Base-by-base conservation (phyloP, 257 asterid species). In the Nicotiana obtusifolia region DNA sequence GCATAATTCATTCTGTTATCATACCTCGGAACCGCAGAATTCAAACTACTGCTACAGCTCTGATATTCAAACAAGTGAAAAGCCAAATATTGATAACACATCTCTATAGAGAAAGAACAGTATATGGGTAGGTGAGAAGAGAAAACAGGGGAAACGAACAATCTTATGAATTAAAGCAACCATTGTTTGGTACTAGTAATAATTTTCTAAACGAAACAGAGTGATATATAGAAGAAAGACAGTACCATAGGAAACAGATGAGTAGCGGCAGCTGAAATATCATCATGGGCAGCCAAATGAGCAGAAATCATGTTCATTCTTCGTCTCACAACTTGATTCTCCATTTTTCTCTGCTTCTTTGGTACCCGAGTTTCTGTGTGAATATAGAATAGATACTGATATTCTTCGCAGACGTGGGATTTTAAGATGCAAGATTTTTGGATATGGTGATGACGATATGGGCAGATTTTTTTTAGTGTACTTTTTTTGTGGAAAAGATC, bases 241-340 rank as follows among this genome's bases (percentile, higher is more conserved):
- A 82, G 35, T 83, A 92, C 97, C 97, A 92, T 89, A 77, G 98
- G 97, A 79, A 92, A 90, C 60, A 94, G 76, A 82, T 90, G 97
- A 14, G 97, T 83, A 20, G 97, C 93, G 80, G 94, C 33, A 33
- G 97, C 88, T 19, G 97, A 89, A 60, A 94, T 44, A 84, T 92
- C 97, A 78, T 92, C 92, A 73, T 80, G 86, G 59, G 88, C 79
- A 77, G 91, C 87, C 17, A 94, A 83, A 85, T 92, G 97, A 2
- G 90, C 87, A 41, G 95, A 87, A 35, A 92, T 87, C 15, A 90
- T 84, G 87, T 82, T 89, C 59, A 90, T 81, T 81, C 98, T 92
- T 87, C 97, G 86, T 47, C 93, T 77, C 79, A 87, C 93, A 67
- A 60, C 80, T 65, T 81, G 90, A 77, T 78, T 91, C 91, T 92